Conservation (phyloP, 2,329 filamentous ascomycete genomes). For the Leptodontidium sp. region DNA sequence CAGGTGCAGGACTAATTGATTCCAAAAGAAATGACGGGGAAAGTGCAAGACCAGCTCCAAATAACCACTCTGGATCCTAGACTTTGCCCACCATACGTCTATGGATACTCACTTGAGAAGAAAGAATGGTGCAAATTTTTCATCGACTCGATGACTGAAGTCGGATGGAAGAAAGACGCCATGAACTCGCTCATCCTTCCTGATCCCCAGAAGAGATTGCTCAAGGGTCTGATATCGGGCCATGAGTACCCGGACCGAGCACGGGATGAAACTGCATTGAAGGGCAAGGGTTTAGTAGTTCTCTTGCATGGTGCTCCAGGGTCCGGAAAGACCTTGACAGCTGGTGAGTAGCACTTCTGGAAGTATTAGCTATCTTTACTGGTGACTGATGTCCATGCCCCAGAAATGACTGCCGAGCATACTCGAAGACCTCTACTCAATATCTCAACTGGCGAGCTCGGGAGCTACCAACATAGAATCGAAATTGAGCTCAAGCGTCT, state of each 20-base stretch:
- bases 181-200: conserved; percentile 28
- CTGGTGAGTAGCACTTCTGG: conserved; percentile 16
- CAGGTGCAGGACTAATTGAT: not conserved
- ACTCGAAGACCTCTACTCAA: conserved; percentile 30
- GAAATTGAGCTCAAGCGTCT: conserved; percentile 58
- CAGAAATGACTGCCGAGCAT: conserved; percentile 33
- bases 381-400: not conserved
- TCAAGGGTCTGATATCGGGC: conserved; percentile 27
- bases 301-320: conserved; percentile 33
- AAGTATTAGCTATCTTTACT: too few species aligned
- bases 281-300: conserved; percentile 33
- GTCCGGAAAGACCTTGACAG: conserved; percentile 48
- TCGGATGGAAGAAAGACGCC: conserved; percentile 26
- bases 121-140: conserved; percentile 36
- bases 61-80: conserved; percentile 22
- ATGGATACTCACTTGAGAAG: conserved; percentile 31
- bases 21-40: conserved; percentile 6
- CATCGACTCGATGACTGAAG: conserved; percentile 22
- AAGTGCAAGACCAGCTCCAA: not conserved
- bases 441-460: conserved; percentile 32
- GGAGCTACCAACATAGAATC: conserved; percentile 29
- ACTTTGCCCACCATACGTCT: conserved; percentile 32
- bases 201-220: conserved; percentile 27
- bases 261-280: conserved; percentile 25
- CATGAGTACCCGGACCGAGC: conserved; percentile 33